A percentile compares a stretch with the other conserved stretches of the same genome.
phyloP scores from a whole-genome alignment of 192 early-diverging fungal species.

The Backusella tarrabulga region DNA sequence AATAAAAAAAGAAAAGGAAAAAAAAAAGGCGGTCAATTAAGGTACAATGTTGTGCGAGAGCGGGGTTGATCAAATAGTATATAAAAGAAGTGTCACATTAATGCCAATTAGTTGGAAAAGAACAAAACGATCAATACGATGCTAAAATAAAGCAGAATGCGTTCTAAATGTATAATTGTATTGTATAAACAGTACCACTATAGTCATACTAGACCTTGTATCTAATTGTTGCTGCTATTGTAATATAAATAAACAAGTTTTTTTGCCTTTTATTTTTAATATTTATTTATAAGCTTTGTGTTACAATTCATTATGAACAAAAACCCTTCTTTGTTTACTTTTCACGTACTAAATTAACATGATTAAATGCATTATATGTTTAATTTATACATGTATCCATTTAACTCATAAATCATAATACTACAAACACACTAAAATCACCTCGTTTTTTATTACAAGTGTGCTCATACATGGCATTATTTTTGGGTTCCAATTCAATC shows the following conservation, averaged over 20 bases:
- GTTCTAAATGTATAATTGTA: too few species aligned
- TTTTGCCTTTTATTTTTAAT: background rate
- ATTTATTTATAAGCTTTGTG: background rate
- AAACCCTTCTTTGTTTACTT: background rate
- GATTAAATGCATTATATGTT: background rate
- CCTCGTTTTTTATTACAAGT: too few species aligned
- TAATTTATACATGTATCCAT: background rate
- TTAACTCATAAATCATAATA: too few species aligned
- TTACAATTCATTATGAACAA: background rate
- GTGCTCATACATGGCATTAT: background rate
- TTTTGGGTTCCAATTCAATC: background rate
- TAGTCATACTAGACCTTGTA: background rate
- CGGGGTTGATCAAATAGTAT: slow-evolving; percentile 6
- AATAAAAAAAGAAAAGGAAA: background rate
- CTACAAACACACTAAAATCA: too few species aligned
- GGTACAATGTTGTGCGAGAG: slow-evolving; percentile 3
- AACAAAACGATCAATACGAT: too few species aligned
- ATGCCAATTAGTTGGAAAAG: background rate
- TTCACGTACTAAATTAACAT: background rate
- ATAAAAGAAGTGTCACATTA: background rate
- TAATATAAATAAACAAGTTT: background rate
- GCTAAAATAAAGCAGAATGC: too few species aligned
- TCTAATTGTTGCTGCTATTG: background rate
- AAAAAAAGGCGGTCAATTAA: slow-evolving; percentile 3
- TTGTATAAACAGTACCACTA: too few species aligned